These are phyloP conservation scores for Annona cherimola DNA, from an alignment of 164 flowering plant species.

Conservation along the genomic window DNA sequence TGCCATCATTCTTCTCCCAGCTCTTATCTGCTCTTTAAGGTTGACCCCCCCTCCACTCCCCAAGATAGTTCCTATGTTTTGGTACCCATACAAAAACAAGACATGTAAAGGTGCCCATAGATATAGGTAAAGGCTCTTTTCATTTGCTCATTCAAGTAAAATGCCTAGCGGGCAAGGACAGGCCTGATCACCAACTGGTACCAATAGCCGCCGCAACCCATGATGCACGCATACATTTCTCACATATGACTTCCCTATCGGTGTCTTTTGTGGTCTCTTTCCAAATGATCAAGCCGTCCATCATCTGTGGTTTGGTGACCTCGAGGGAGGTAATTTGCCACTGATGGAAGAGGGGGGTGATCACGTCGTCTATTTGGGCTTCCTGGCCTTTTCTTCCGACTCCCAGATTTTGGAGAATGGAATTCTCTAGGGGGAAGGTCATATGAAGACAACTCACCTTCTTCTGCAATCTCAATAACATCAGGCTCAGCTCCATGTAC, in stretches of 20 bases:
- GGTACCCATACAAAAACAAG: no score
- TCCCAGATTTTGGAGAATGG: constrained; percentile 36
- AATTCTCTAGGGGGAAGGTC: constrained; percentile 22
- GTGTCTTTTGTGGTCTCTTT: constrained; percentile 8
- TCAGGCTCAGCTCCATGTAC: background rate
- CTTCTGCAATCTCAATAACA: constrained; percentile 34
- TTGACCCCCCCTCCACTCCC: no score
- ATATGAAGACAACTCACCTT: constrained; percentile 42
- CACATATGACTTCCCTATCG: constrained; percentile 5
- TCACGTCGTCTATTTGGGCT: constrained; percentile 27
- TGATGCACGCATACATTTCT: background rate
- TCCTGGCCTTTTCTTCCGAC: constrained; percentile 39
- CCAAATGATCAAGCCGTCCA: constrained; percentile 3
- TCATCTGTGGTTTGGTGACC: background rate
- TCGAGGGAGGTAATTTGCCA: background rate
- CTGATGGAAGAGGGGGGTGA: background rate
- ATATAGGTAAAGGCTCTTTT: no score
- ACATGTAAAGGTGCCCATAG: no score
- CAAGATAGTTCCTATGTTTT: no score
- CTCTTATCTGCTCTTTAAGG: no score
- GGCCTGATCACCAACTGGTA: no score
- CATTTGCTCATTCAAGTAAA: no score
- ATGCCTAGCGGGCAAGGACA: no score
- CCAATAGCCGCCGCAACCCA: background rate
- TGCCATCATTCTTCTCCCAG: no score